Conservation (phyloP, 352 stramenopile genomes). For the Globisporangium lucens region DNA sequence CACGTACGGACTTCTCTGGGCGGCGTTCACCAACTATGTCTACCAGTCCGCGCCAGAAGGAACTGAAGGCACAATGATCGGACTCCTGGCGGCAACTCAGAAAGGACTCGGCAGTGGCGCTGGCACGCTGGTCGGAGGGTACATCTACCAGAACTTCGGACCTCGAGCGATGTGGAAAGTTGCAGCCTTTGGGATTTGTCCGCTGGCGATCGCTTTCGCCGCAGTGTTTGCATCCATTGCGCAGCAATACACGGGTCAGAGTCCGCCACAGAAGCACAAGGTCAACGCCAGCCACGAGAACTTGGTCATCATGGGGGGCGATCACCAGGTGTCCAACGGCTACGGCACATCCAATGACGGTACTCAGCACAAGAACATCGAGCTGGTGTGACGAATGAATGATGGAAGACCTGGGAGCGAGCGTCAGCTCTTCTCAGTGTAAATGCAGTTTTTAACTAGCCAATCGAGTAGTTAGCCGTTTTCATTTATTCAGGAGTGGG, state of each 20-base stretch:
- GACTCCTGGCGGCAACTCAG: slow-evolving; percentile 54
- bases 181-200: slow-evolving; percentile 44
- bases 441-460: neutral
- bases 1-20: slow-evolving; percentile 71
- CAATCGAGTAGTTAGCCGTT: neutral
- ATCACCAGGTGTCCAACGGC: neutral
- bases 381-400: neutral
- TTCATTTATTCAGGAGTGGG: neutral
- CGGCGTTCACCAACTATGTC: slow-evolving; percentile 75
- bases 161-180: slow-evolving; percentile 60
- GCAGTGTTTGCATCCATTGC: slow-evolving; percentile 45
- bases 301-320: slow-evolving; percentile 6
- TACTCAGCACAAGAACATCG: neutral
- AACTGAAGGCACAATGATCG: slow-evolving; percentile 75
- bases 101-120: slow-evolving; percentile 62
- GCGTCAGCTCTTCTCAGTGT: neutral
- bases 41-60: slow-evolving; percentile 57
- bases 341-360: neutral
- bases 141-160: slow-evolving; percentile 67
- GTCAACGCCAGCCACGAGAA: slow-evolving; percentile 2
- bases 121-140: slow-evolving; percentile 64
- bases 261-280: slow-evolving; percentile 16
- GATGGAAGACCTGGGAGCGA: neutral
- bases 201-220: slow-evolving; percentile 38
- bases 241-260: slow-evolving; percentile 24